Evolutionary conservation across 257 asterid genomes (phyloP), one percentile per base, ranked within the genome.

Genomic region (Jacaranda mimosifolia): DNA sequence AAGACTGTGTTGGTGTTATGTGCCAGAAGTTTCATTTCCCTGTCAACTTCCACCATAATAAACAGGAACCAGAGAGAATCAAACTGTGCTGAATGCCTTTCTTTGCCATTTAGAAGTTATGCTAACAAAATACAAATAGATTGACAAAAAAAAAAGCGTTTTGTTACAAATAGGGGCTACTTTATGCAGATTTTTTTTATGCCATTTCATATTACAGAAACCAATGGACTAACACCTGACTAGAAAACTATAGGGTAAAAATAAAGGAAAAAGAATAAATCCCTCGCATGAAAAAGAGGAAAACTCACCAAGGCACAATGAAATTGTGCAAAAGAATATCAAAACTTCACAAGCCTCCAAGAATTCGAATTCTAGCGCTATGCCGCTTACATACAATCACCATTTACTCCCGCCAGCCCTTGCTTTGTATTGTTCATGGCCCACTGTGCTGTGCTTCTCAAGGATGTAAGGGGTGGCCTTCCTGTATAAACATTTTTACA

Each of bases 261-360:
- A 51, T 12, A 74, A 26, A 9, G 73, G 70, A 43, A 39, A 78
- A 78, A 64, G 48, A 80, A 82, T 18, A 14, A 19, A 69, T 12
- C 72, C 81, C 79, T 72, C 81, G 64, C 76, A 64, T 10, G 48
- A n/a, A 63, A 53, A 80, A 74, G 45, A 62, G 46, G 77, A 77
- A 66, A 71, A 43, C 82, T 80, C 80, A 65, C 83, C 68, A 73
- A 69, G 59, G 83, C 91, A 82, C 91, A 81, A 81, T 39, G 56
- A 69, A 77, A 76, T 69, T 76, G 88, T 85, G 84, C 91, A 80
- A 85, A 88, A 87, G 94, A 91, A 89, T 88, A 84, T 80, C 83
- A 70, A 70, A 68, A 80, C 79, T 76, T 80, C 66, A 60, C 81
- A 64, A 55, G 81, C 74, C 87, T 80, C 85, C 83, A 70, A 68